A percentile compares a stretch with the other conserved stretches of the same genome.
phyloP scores from a whole-genome alignment of 1,284 basidiomycete genomes.

The Apiotrichum domesticum region DNA sequence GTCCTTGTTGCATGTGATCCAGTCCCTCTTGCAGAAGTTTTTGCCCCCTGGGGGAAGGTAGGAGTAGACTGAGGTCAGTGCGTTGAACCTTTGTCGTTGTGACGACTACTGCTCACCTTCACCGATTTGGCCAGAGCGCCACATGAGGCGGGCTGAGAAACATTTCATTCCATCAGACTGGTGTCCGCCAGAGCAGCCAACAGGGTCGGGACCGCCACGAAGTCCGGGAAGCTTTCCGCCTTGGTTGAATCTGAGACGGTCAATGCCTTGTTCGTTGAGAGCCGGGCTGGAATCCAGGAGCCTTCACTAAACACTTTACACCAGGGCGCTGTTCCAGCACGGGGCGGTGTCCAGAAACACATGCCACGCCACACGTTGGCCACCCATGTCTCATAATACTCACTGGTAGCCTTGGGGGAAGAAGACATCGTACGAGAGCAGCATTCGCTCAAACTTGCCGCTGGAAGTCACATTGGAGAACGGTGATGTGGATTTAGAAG shows the following conservation, averaged over 20 bases:
- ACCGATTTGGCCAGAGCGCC: conserved; percentile 39
- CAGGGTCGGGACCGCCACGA: conserved; percentile 38
- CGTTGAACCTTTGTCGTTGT: too few species aligned
- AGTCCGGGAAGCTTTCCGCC: conserved; percentile 49
- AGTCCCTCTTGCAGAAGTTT: conserved; percentile 28
- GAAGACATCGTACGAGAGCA: conserved; percentile 39
- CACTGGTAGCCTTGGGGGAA: conserved; percentile 33
- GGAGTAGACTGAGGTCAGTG: conserved; percentile 38
- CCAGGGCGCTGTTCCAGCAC: too few species aligned
- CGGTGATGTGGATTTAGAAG: conserved; percentile 5
- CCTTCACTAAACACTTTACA: too few species aligned
- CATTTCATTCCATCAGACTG: conserved; percentile 42
- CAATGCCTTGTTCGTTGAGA: neutral
- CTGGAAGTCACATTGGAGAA: conserved; percentile 19
- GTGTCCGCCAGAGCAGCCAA: conserved; percentile 45
- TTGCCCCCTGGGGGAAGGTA: conserved; percentile 40
- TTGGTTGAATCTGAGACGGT: conserved; percentile 19
- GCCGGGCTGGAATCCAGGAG: too few species aligned
- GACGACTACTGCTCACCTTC: conserved; percentile 27
- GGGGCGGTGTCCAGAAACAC: too few species aligned
- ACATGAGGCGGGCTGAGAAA: conserved; percentile 48
- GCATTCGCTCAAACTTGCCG: conserved; percentile 39
- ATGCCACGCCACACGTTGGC: too few species aligned
- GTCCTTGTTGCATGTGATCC: conserved; percentile 44
- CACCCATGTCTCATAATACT: conserved; percentile 6